Percentiles rank a stretch among this genome's conserved stretches.
These are phyloP conservation scores for Sporothrix dimorphospora DNA, from an alignment of 2,329 filamentous ascomycete species.

Conservation along the genomic window DNA sequence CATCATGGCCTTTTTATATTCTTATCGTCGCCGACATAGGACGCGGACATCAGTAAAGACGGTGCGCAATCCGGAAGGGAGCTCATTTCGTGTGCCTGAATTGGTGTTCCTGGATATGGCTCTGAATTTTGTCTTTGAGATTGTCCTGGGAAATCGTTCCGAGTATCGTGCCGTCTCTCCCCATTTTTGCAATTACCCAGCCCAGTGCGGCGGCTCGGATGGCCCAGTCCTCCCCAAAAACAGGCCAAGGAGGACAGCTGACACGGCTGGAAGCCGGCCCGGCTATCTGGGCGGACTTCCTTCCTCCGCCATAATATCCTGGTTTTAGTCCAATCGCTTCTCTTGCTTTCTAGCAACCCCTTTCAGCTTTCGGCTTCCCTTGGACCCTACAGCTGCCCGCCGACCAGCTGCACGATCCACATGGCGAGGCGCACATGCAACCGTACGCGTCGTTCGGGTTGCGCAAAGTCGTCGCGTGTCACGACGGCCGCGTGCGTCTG, in stretches of 20 bases:
- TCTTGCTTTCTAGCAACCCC: neutral
- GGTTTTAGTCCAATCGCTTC: neutral
- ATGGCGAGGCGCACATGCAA: slow-evolving; percentile 85
- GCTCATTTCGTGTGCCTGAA: neutral
- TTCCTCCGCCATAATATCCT: neutral
- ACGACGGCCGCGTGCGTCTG: slow-evolving; percentile 72
- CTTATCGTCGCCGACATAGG: neutral
- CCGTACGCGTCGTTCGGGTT: slow-evolving; percentile 79
- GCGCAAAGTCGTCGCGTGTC: slow-evolving; percentile 77
- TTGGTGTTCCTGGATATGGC: neutral
- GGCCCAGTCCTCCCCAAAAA: neutral
- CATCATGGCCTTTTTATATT: neutral
- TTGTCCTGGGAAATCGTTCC: neutral
- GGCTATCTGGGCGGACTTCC: neutral
- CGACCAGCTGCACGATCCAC: slow-evolving; percentile 87
- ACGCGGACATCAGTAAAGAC: neutral
- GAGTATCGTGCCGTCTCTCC: slow-evolving; percentile 1
- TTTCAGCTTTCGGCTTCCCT: neutral
- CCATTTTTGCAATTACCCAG: neutral
- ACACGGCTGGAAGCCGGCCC: neutral
- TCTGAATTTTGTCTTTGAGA: neutral
- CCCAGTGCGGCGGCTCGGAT: neutral
- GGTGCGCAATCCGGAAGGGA: neutral
- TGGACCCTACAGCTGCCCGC: slow-evolving; percentile 73
- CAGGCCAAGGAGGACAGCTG: neutral